These are phyloP conservation scores for Chytriomyces confervae DNA, from an alignment of 192 early-diverging fungal genomes.

Conservation along the genomic window DNA sequence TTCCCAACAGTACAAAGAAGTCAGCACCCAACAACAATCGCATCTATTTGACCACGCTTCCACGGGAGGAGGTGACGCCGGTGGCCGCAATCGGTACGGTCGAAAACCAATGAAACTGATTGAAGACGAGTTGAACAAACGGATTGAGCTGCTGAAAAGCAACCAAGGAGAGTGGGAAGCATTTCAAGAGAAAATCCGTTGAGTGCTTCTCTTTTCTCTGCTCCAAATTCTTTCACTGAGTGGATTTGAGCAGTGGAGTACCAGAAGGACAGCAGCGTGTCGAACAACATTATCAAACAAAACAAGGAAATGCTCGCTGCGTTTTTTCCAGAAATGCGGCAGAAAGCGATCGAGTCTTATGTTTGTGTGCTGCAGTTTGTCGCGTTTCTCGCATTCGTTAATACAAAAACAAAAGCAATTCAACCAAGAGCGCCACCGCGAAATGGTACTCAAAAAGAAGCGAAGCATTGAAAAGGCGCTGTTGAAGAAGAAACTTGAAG, in stretches of 20 bases:
- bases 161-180: conserved; percentile 63
- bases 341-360: conserved; percentile 18
- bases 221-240: not conserved
- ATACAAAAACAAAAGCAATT: conserved; percentile 32
- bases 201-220: not conserved
- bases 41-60: not conserved
- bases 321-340: conserved; percentile 22
- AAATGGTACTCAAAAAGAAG: conserved; percentile 47
- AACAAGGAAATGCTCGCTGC: conserved; percentile 35
- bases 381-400: not conserved
- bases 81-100: conserved; percentile 38
- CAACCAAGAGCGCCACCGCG: conserved; percentile 39
- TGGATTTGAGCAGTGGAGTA: not conserved
- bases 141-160: conserved; percentile 53
- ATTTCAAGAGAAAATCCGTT: conserved; percentile 56
- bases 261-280: conserved; percentile 21
- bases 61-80: not conserved
- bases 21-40: not conserved
- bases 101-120: conserved; percentile 60
- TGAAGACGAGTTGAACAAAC: conserved; percentile 53
- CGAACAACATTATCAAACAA: conserved; percentile 40
- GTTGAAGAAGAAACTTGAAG: conserved; percentile 44
- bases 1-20: too few relatives aligned
- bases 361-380: not conserved
- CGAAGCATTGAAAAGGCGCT: conserved; percentile 43